Evolutionary conservation across 2,329 filamentous ascomycete species (phyloP).

Genomic region (Fusarium pseudograminearum): DNA sequence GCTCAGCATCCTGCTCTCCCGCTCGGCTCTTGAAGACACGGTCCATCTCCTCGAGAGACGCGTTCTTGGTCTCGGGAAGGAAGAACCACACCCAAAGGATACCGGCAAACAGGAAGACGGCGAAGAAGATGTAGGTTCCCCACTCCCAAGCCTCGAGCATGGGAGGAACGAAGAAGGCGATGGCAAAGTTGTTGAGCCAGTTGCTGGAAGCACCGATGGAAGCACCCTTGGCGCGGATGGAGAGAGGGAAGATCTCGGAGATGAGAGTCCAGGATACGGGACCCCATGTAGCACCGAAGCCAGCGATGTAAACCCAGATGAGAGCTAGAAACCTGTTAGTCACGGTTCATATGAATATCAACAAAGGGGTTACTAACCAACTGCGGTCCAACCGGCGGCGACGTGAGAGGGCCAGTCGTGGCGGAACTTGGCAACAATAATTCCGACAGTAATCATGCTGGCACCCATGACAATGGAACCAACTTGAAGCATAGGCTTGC

Average conservation of each 20-base stretch:
- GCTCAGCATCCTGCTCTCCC: constrained; percentile 44
- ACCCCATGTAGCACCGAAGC: constrained; percentile 58
- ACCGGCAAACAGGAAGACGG: constrained; percentile 60
- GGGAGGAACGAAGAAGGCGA: constrained; percentile 59
- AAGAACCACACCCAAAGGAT: constrained; percentile 63
- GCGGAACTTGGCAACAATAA: constrained; percentile 38
- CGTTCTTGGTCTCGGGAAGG: constrained; percentile 67
- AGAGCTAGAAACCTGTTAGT: constrained; percentile 23
- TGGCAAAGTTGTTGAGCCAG: constrained; percentile 61
- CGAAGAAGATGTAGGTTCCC: constrained; percentile 70
- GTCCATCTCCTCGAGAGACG: constrained; percentile 67
- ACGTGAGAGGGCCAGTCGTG: constrained; percentile 49
- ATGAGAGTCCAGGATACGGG: constrained; percentile 62
- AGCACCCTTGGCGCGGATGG: constrained; percentile 59
- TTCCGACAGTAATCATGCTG: constrained; percentile 35
- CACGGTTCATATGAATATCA: accelerated
- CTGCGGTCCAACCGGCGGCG: constrained; percentile 55
- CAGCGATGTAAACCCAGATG: constrained; percentile 64
- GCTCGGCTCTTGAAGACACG: constrained; percentile 60
- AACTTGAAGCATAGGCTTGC: constrained; percentile 55
- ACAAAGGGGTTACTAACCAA: constrained; percentile 25
- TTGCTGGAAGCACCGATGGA: constrained; percentile 58
- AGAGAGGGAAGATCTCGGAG: constrained; percentile 61
- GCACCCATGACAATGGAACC: constrained; percentile 55
- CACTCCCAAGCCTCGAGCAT: constrained; percentile 56